Evolutionary conservation across 345 rosid genomes (phyloP), one percentile per base, ranked within the genome.

Genomic region (Aquilaria malaccensis): DNA sequence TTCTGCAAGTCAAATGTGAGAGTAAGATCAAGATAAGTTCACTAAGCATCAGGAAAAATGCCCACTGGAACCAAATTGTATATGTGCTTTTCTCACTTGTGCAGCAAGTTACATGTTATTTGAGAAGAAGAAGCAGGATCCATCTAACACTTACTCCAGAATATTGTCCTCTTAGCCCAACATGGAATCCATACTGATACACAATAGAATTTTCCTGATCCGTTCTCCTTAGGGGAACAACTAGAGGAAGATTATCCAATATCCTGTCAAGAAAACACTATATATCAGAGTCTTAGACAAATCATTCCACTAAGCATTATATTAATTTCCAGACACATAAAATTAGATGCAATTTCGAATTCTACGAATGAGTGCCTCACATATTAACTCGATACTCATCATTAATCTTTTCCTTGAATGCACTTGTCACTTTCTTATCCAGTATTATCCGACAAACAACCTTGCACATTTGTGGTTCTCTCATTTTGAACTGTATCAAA

Each of bases 341-440:
- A 37, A 37, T 37, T 37, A 37, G 43, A 37, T 37, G 43, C 43
- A 37, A 37, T 9, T 37, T 3, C 2, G 5, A 22, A 37, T 37
- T 37, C 43, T 37, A 37, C 9, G 22, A 52, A 52, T 10, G 31
- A 69, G 46, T 50, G 52, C 58, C 84, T 73, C 71, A 86, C 95
- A 89, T 89, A 69, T 88, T 88, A 15, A 85, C 96, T 14, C 87
- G 80, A 67, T 92, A 92, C 49, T 92, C 98, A 66, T 92, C 96
- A 11, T 80, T 70, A 14, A 88, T 88, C 80, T 86, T 91, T 64
- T 88, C 96, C 77, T 80, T 86, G 67, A 86, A 88, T 33, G 78
- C 84, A 67, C 85, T 81, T 4, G 86, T 76, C 2, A 77, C 67
- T 72, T 83, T 86, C 68, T 77, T 80, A 73, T 79, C 74, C 41